These are phyloP conservation scores for Wickerhamiella occidentalis DNA, from an alignment of 805 yeast genomes.

Conservation along the genomic window DNA sequence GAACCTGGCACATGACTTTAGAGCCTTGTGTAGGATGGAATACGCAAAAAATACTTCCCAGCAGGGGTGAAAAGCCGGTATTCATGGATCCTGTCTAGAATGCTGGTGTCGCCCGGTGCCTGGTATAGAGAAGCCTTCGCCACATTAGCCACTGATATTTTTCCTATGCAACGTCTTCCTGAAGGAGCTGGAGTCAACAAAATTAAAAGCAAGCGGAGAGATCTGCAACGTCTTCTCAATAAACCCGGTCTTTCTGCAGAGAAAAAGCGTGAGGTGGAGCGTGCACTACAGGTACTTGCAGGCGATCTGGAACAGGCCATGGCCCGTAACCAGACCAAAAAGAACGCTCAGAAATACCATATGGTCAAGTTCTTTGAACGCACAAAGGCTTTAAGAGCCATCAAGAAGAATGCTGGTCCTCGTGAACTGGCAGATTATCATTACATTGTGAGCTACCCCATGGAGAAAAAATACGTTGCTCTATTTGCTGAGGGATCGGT, in stretches of 20 bases:
- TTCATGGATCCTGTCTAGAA: too few relatives aligned
- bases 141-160: neutral
- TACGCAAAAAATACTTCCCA: constrained; percentile 76
- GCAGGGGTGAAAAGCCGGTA: constrained; percentile 72
- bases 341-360: constrained; percentile 63
- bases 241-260: constrained; percentile 49
- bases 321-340: constrained; percentile 35
- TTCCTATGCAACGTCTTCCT: constrained; percentile 4
- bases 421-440: constrained; percentile 42
- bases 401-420: constrained; percentile 37
- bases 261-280: constrained; percentile 37
- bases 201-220: constrained; percentile 76
- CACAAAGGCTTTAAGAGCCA: constrained; percentile 67
- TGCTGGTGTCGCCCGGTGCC: too few relatives aligned
- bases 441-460: constrained; percentile 68
- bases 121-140: neutral
- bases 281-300: constrained; percentile 55
- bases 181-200: constrained; percentile 29
- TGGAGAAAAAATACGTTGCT: constrained; percentile 65
- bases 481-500: constrained; percentile 41
- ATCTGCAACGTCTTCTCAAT: constrained; percentile 58
- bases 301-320: constrained; percentile 44
- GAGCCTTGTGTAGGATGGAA: constrained; percentile 96
- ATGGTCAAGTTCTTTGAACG: constrained; percentile 87
- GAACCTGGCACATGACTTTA: constrained; percentile 81